phyloP scores from a whole-genome alignment of 1,139 yeast genomes.

The Taphrina betulina region DNA sequence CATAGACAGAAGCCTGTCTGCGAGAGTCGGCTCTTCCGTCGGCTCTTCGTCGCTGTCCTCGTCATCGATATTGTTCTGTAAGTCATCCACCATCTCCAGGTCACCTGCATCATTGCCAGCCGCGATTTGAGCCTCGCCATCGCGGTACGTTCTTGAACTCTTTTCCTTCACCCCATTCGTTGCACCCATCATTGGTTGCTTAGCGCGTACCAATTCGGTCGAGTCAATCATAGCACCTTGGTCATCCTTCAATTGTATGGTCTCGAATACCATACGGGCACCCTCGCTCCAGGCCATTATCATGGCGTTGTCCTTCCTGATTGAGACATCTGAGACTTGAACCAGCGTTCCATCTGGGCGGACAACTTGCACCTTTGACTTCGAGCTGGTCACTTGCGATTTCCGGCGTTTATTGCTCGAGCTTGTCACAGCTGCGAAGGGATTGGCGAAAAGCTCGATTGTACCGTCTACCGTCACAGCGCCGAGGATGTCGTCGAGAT shows the following conservation, averaged over 20 bases:
- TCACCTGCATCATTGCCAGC: conserved; percentile 43
- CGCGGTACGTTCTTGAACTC: conserved; percentile 52
- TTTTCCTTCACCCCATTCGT: conserved; percentile 55
- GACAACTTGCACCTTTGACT: conserved; percentile 49
- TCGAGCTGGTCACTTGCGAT: conserved; percentile 51
- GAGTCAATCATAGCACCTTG: conserved; percentile 34
- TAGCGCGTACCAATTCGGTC: conserved; percentile 22
- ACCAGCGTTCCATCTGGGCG: conserved; percentile 50
- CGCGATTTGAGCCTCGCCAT: conserved; percentile 57
- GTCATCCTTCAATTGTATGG: conserved; percentile 62
- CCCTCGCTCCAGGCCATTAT: conserved; percentile 70
- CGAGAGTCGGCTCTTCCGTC: conserved; percentile 46
- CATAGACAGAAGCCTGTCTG: conserved; percentile 48
- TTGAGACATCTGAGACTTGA: conserved; percentile 49
- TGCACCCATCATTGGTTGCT: conserved; percentile 59
- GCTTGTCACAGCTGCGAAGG: conserved; percentile 43
- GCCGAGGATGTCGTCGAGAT: conserved; percentile 51
- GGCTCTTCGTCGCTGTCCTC: conserved; percentile 49
- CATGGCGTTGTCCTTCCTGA: conserved; percentile 49
- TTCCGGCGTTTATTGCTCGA: conserved; percentile 31
- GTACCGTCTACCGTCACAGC: conserved; percentile 64
- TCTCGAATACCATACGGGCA: conserved; percentile 45
- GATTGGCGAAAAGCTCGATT: conserved; percentile 63
- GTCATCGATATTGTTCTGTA: conserved; percentile 47
- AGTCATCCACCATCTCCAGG: conserved; percentile 46